Conservation (phyloP, 371 early-diverging fungal genomes). For the Choanephora cucurbitarum region DNA sequence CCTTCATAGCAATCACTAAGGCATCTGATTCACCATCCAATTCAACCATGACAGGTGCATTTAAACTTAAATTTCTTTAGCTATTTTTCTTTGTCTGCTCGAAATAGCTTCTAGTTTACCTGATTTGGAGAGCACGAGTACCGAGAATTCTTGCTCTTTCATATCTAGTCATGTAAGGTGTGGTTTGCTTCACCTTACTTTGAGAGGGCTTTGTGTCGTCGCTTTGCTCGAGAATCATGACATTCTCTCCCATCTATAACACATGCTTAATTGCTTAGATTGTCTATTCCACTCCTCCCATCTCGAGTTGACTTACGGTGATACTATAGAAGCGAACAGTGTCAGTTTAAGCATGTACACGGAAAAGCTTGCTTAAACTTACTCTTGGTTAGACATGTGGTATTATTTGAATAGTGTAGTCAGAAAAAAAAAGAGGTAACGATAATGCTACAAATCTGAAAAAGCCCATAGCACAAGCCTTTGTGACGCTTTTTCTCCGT, state of each 20-base stretch:
- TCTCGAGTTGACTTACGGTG: not conserved
- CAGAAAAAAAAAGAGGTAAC: too few relatives aligned
- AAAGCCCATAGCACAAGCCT: too few relatives aligned
- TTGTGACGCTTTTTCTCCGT: too few relatives aligned
- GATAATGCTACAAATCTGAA: constrained; percentile 24
- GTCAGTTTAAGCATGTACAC: not conserved
- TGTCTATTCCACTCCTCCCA: too few relatives aligned
- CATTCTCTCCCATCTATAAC: constrained; percentile 8
- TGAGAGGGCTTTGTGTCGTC: not conserved
- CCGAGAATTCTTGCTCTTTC: constrained; percentile 97
- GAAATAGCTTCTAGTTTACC: constrained; percentile 33
- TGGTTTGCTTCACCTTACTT: constrained; percentile 60
- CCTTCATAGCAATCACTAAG: constrained; percentile 93
- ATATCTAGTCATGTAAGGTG: constrained; percentile 99
- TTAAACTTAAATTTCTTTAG: constrained; percentile 69
- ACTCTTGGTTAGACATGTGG: not conserved
- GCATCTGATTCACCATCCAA: constrained; percentile 95
- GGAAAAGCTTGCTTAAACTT: not conserved
- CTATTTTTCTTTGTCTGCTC: not conserved
- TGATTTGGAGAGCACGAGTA: constrained; percentile 79
- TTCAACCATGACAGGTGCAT: constrained; percentile 97
- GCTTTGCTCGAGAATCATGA: constrained; percentile 3
- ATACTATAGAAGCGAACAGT: not conserved
- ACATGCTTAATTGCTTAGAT: not conserved
- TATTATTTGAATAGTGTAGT: not conserved